phyloP scores from a whole-genome alignment of 495 filamentous ascomycete species.

The Hypoxylon rickii region DNA sequence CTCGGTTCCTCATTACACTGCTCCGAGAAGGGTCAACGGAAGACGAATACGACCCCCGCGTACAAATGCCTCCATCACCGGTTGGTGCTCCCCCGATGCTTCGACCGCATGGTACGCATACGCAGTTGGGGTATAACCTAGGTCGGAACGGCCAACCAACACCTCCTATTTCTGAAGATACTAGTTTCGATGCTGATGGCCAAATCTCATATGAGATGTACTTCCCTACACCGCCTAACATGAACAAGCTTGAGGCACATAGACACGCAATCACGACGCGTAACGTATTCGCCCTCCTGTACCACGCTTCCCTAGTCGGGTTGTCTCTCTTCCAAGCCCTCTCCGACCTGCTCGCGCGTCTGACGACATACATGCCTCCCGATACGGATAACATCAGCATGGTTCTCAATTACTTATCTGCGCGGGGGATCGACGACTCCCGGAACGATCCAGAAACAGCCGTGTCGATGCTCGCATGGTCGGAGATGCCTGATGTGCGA shows the following conservation, averaged over 20 bases:
- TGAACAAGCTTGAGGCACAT: slow-evolving; percentile 51
- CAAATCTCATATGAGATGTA: slow-evolving; percentile 63
- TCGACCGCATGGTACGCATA: slow-evolving; percentile 38
- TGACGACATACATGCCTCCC: slow-evolving; percentile 57
- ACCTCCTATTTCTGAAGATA: slow-evolving; percentile 51
- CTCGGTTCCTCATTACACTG: slow-evolving; percentile 54
- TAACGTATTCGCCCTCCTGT: slow-evolving; percentile 67
- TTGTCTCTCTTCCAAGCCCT: slow-evolving; percentile 62
- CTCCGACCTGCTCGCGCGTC: slow-evolving; percentile 59
- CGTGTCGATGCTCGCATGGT: slow-evolving; percentile 66
- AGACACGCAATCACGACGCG: slow-evolving; percentile 64
- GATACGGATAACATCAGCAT: slow-evolving; percentile 50
- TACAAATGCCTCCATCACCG: slow-evolving; percentile 51
- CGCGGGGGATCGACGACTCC: slow-evolving; percentile 67
- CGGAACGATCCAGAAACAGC: slow-evolving; percentile 65
- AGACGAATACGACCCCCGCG: slow-evolving; percentile 38
- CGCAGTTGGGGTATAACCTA: slow-evolving; percentile 33
- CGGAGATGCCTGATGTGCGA: slow-evolving; percentile 61
- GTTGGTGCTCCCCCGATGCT: slow-evolving; percentile 49
- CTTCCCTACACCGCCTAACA: slow-evolving; percentile 55
- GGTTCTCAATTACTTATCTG: slow-evolving; percentile 62
- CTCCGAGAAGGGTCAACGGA: slow-evolving; percentile 58
- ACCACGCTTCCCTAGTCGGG: slow-evolving; percentile 61
- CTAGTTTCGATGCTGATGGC: slow-evolving; percentile 50
- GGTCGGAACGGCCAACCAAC: slow-evolving; percentile 44